Percentiles rank a stretch among this genome's conserved stretches.
phyloP scores from a whole-genome alignment of 2,329 filamentous ascomycete genomes.

The Zasmidium cellare region DNA sequence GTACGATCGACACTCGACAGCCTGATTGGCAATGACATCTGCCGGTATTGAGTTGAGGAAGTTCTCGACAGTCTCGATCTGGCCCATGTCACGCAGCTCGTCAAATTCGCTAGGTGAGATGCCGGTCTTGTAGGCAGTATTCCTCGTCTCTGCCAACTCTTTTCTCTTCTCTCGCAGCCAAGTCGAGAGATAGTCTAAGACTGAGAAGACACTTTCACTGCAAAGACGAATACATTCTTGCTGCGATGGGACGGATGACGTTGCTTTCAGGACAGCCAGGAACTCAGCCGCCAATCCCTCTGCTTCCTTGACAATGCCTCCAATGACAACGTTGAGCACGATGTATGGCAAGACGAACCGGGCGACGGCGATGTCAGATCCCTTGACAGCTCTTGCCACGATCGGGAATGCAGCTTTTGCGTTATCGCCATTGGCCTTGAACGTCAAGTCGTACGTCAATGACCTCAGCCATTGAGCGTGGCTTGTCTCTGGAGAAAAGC shows the following conservation, averaged over 20 bases:
- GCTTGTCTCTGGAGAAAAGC: slow-evolving; percentile 67
- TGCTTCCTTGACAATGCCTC: slow-evolving; percentile 65
- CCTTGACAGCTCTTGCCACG: slow-evolving; percentile 76
- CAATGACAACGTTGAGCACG: slow-evolving; percentile 78
- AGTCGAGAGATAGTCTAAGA: slow-evolving; percentile 86
- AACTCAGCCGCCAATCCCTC: slow-evolving; percentile 71
- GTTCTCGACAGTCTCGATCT: slow-evolving; percentile 66
- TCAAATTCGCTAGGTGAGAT: slow-evolving; percentile 49
- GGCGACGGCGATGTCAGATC: slow-evolving; percentile 81
- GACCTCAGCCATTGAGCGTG: slow-evolving; percentile 81
- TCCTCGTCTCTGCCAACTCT: slow-evolving; percentile 40
- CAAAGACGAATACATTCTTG: slow-evolving; percentile 78
- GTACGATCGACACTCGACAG: slow-evolving; percentile 92
- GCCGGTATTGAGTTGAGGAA: slow-evolving; percentile 70
- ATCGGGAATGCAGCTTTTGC: slow-evolving; percentile 77
- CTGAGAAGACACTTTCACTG: slow-evolving; percentile 88
- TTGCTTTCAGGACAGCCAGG: slow-evolving; percentile 66
- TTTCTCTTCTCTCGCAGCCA: slow-evolving; percentile 82
- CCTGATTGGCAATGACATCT: slow-evolving; percentile 74
- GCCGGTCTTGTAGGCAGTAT: slow-evolving; percentile 46
- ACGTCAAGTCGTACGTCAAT: slow-evolving; percentile 79
- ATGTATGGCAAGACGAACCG: slow-evolving; percentile 88
- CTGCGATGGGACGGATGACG: slow-evolving; percentile 57
- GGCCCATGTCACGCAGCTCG: slow-evolving; percentile 53
- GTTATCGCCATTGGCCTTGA: slow-evolving; percentile 72